Evolutionary conservation across 179 eudicot genomes (phyloP), one percentile per base, ranked within the genome.

Genomic region (Silene coronaria): DNA sequence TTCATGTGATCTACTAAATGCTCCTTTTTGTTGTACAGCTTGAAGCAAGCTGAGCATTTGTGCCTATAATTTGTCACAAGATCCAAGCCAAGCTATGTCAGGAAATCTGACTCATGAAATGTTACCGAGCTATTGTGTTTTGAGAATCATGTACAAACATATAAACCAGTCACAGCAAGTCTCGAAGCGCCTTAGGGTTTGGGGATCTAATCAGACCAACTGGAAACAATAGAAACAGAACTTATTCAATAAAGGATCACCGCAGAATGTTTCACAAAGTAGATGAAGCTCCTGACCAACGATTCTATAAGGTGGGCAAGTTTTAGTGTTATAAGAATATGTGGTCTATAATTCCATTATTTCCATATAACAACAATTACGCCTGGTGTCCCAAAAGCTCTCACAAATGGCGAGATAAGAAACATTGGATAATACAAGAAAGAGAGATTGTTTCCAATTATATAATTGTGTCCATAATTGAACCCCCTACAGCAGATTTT

Each of bases 1-100:
- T 82, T 91, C 93, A 91, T 91, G 81, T 91, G 96, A 75, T 81
- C 91, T 59, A 91, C 82, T 63, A 91, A 90, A 81, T 89, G 96
- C 79, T 88, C 96, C 82, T 88, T 91, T 76, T 83, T 89, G 80
- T 91, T 91, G 77, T 81, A 91, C 67, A 88, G 96, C 79, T 88
- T 91, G 81, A 85, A 89, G 82, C 96, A 91, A 34, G 91, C 93
- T 24, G 89, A 61, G 79, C 96, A 91, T 73, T 84, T 89, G 77
- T 91, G 90, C 88, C 96, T 89, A 73, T 46, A 28, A 51, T 76
- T 84, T 12, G 59, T 65, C 32, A 34, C 26, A 48, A 77, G n/a
- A 76, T 22, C 46, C 64, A 45, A 81, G 0, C 19, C 48, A 36
- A 48, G 13, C 27, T 34, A 34, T 32, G 60, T 74, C 48, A 42